These are phyloP conservation scores for Puccinia coronata DNA, from an alignment of 1,284 basidiomycete genomes.

Conservation along the genomic window DNA sequence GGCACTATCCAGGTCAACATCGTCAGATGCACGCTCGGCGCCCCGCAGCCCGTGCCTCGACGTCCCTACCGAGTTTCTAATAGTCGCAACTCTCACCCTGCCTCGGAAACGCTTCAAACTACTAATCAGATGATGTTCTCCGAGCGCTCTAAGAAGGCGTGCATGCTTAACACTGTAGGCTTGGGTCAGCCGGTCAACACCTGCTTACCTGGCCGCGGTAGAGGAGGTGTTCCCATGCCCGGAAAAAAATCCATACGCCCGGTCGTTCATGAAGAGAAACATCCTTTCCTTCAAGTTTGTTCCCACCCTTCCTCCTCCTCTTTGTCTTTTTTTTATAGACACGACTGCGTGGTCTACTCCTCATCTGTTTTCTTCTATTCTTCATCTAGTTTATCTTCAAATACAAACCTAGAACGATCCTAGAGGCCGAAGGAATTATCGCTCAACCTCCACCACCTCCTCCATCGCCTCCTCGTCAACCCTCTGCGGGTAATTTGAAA, in stretches of 20 bases:
- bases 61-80: not conserved
- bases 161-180: slow-evolving; percentile 28
- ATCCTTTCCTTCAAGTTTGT: slow-evolving; percentile 41
- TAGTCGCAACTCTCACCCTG: not conserved
- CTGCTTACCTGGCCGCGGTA: not conserved
- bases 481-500: not conserved
- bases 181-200: not conserved
- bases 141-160: slow-evolving; percentile 32
- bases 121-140: slow-evolving; percentile 44
- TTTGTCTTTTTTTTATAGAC: not conserved
- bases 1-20: slow-evolving; percentile 37
- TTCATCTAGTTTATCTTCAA: slow-evolving; percentile 33
- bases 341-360: not conserved
- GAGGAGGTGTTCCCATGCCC: not conserved
- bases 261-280: slow-evolving; percentile 9
- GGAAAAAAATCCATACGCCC: slow-evolving; percentile 9
- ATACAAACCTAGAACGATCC: slow-evolving; percentile 22
- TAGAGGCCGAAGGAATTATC: slow-evolving; percentile 43
- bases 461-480: not conserved
- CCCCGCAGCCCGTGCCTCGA: not conserved
- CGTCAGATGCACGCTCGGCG: slow-evolving; percentile 19
- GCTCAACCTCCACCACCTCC: slow-evolving; percentile 14
- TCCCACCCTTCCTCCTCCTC: not conserved
- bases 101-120: not conserved
- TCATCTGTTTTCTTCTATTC: not conserved